phyloP scores from a whole-genome alignment of 768 basidiomycete genomes.

The Thelephora ganbajun region DNA sequence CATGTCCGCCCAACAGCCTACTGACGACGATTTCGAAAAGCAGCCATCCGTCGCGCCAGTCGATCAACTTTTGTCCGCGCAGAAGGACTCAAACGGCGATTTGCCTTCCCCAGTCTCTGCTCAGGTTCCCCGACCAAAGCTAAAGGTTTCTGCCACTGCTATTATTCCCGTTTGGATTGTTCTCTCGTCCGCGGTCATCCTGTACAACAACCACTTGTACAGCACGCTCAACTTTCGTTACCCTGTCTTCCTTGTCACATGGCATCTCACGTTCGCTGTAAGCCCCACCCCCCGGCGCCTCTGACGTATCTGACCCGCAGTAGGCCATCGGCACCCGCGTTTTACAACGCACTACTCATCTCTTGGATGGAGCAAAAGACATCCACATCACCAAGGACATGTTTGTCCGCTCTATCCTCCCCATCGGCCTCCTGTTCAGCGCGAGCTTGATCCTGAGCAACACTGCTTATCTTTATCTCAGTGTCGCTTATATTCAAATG shows the following conservation, averaged over 20 bases:
- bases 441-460: constrained; percentile 87
- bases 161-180: constrained; percentile 92
- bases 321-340: constrained; percentile 78
- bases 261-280: constrained; percentile 58
- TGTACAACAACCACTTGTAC: constrained; percentile 91
- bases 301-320: not conserved
- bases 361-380: constrained; percentile 69
- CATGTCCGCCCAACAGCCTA: not conserved
- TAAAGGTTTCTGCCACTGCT: constrained; percentile 46
- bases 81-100: constrained; percentile 13
- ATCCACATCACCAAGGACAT: constrained; percentile 66
- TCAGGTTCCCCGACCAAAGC: constrained; percentile 25
- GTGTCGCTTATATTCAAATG: constrained; percentile 95
- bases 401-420: constrained; percentile 78
- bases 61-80: not conserved
- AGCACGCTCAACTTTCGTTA: constrained; percentile 72
- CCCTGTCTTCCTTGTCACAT: constrained; percentile 90
- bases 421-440: constrained; percentile 88
- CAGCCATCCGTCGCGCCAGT: not conserved
- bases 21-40: not conserved
- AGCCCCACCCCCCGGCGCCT: constrained; percentile 11
- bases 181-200: constrained; percentile 80
- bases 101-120: constrained; percentile 50
- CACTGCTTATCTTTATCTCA: constrained; percentile 83
- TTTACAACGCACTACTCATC: constrained; percentile 64